Conservation (phyloP, 805 yeast species). For the Starmerella etchellsii region DNA sequence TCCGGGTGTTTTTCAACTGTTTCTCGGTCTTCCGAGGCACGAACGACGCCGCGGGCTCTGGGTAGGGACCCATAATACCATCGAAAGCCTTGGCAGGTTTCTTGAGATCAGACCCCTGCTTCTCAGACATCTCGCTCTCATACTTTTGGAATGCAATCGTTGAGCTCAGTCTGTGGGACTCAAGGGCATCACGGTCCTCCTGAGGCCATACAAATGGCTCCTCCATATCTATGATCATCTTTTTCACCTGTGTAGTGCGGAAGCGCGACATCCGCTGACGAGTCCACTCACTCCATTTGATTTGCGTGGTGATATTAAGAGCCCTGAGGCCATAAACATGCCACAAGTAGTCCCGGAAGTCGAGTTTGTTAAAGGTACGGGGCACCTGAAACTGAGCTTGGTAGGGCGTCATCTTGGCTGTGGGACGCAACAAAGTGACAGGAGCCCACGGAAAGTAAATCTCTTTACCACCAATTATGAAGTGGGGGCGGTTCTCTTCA, state of each 20-base stretch:
- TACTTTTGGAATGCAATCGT: conserved; percentile 30
- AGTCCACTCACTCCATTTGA: conserved; percentile 56
- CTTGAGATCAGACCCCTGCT: conserved; percentile 50
- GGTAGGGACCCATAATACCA: conserved; percentile 52
- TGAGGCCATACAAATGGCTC: conserved; percentile 95
- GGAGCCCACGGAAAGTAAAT: conserved; percentile 79
- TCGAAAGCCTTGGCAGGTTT: conserved; percentile 63
- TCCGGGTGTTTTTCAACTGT: conserved; percentile 36
- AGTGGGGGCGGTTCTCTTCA: conserved; percentile 53
- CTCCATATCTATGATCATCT: conserved; percentile 93
- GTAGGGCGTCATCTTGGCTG: conserved; percentile 93
- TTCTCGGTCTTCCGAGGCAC: conserved; percentile 40
- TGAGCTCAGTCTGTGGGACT: conserved; percentile 16
- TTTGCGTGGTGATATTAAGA: conserved; percentile 72
- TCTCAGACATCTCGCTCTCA: conserved; percentile 37
- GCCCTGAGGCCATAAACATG: conserved; percentile 85
- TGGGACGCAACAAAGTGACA: conserved; percentile 68
- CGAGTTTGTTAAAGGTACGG: conserved; percentile 81
- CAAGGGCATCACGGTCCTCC: conserved; percentile 32
- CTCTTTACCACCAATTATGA: conserved; percentile 62
- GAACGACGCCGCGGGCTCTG: conserved; percentile 52
- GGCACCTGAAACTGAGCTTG: conserved; percentile 96
- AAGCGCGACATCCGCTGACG: conserved; percentile 57
- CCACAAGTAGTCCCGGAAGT: conserved; percentile 84
- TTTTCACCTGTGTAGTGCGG: conserved; percentile 71